Evolutionary conservation across 2,329 filamentous ascomycete genomes (phyloP), one percentile per base, ranked within the genome.

Genomic region (Orbilia quercus): DNA sequence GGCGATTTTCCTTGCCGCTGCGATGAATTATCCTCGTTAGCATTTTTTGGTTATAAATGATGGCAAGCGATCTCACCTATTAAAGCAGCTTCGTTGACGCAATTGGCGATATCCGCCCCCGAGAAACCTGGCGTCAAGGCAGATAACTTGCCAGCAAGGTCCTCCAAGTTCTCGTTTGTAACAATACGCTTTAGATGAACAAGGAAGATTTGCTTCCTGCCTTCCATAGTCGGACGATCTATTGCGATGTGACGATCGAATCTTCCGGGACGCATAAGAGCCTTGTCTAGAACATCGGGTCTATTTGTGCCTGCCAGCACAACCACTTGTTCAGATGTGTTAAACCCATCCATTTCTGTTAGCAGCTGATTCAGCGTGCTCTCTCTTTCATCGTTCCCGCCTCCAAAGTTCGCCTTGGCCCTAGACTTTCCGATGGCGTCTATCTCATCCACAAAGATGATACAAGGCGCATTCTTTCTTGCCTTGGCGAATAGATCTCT

Each of bases 401-500:
- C 93, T 40, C 90, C 90, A 69, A 91, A 91, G 76, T 89, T 90
- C 36, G 89, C 87, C 80, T 96, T 96, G 20, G 89, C 85, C 82
- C 95, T 88, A 63, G 94, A 91, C 80, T 93, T 92, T 77, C 95
- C 95, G 78, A 99, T 97, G 67, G 95, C 95, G 80, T 99, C 95
- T 78, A 99, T 99, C 82, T 99, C 95, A 80, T 99, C 95, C 77
- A 99, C 98, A 84, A 99, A 99, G 81, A 99, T 96, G 82, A 99
- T 99, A 82, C 95, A 99, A 2, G 95, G 95, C 0, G 95, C 91
- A 82, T 91, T 96, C 84, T 98, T 98, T 69, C 95, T 88, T 16
- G 95, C 95, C 77, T 91, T 96, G 66, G 92, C 89, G 79, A 99
- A 99, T 58, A 99, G 84, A 81, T 99, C 95, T 78, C 95, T 89